Evolutionary conservation across 1,284 basidiomycete genomes (phyloP), one percentile per base, ranked within the genome.

Genomic region (Lignosus rhinocerotis): DNA sequence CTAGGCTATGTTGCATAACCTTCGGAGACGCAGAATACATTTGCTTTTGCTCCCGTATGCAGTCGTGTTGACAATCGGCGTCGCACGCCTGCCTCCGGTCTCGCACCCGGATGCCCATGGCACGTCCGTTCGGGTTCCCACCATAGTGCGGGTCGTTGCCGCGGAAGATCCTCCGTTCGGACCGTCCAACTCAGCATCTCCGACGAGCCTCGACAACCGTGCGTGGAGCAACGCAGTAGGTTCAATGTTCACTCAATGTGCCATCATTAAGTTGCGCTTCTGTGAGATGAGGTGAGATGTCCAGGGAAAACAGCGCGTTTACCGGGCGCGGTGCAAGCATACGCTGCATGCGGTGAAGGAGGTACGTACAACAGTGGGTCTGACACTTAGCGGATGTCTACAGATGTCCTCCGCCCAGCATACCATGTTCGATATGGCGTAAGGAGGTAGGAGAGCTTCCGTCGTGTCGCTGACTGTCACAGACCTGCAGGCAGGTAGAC

Each of bases 401-500:
- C 49, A 38, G 36, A 19, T 42, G 16, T 17, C 19, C 10, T 43
- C 42, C 41, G 55, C 55, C 51, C 46, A 51, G 21, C 17, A 32
- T 34, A n/a, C 43, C 44, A 45, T 55, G 44, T 39, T 51, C 41
- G 31, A 44, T 34, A 51, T 47, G 56, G 51, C 45, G 39, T 57
- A 44, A 47, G 43, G 42, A 30, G 12, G 34, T 38, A 32, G 7
- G 25, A 32, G 16, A 16, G 36, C 31, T 14, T 10, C 42, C 57
- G 50, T 57, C 57, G 53, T 55, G 32, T 39, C 46, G 50, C 51
- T 46, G 47, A 56, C 58, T 46, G 38, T 58, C 54, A 47, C 59
- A 52, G 45, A 50, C 38, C 56, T 51, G 44, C 53, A 55, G 50
- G 52, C 47, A 46, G 36, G 33, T 44, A 53, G 54, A 45, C 45